Conservation (phyloP, 2,329 filamentous ascomycete species). For the Pseudocercospora pini-densiflorae region DNA sequence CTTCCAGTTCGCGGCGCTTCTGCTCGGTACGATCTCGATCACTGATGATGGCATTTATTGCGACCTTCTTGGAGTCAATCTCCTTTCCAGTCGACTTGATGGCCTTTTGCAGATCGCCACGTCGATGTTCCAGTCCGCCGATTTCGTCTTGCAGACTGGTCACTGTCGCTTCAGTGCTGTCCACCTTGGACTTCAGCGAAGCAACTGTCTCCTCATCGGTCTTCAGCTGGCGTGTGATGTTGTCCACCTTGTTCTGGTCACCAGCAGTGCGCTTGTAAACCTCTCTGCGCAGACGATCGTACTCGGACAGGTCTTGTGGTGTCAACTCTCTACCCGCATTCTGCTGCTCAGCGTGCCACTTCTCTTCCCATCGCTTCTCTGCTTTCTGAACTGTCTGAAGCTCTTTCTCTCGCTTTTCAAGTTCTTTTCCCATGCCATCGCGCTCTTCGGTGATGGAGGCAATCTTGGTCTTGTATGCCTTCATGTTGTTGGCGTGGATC, state of each 20-base stretch:
- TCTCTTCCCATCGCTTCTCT: conserved; percentile 82
- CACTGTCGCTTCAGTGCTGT: conserved; percentile 73
- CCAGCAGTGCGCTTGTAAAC: conserved; percentile 81
- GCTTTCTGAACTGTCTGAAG: conserved; percentile 86
- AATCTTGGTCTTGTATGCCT: conserved; percentile 69
- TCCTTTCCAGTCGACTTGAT: conserved; percentile 70
- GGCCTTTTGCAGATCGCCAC: conserved; percentile 63
- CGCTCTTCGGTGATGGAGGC: conserved; percentile 75
- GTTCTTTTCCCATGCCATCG: conserved; percentile 69
- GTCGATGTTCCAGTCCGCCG: conserved; percentile 69
- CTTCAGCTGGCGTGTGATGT: conserved; percentile 84
- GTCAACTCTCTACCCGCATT: conserved; percentile 86
- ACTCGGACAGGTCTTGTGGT: conserved; percentile 85
- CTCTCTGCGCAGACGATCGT: conserved; percentile 81
- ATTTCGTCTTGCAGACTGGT: conserved; percentile 76
- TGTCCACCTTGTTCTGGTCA: conserved; percentile 82
- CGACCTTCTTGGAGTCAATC: conserved; percentile 88
- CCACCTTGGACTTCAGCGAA: conserved; percentile 85
- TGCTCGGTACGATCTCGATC: conserved; percentile 81
- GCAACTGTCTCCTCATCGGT: conserved; percentile 90
- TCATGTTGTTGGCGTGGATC: conserved; percentile 73
- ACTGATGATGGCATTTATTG: conserved; percentile 82
- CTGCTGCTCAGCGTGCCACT: conserved; percentile 83
- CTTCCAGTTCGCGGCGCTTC: conserved; percentile 84
- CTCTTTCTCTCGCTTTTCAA: conserved; percentile 78